Conservation (phyloP, 257 asterid genomes). For the Oldenlandia corymbosa region DNA sequence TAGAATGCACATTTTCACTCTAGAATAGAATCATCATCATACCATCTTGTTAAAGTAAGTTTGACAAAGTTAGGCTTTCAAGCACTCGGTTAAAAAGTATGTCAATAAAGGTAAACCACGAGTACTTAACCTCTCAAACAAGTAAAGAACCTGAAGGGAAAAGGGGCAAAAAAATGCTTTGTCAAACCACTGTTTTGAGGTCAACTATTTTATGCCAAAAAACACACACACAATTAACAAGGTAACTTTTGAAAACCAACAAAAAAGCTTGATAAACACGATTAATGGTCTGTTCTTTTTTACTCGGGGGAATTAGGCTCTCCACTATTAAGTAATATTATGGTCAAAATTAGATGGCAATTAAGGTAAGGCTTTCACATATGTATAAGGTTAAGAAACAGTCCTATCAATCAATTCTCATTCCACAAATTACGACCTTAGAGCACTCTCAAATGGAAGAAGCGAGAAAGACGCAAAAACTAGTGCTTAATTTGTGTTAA, state of each 20-base stretch:
- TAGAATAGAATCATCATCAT: too few species aligned
- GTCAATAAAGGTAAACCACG: slow-evolving; percentile 3
- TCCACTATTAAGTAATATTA: not conserved
- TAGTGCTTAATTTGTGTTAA: not conserved
- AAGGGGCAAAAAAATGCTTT: not conserved
- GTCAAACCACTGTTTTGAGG: slow-evolving; percentile 14
- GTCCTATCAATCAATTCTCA: too few species aligned
- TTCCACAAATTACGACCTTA: slow-evolving; percentile 3
- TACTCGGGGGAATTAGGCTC: slow-evolving; percentile 1
- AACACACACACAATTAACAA: not conserved
- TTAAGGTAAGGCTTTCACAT: not conserved
- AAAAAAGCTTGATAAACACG: slow-evolving; percentile 9
- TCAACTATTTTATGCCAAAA: slow-evolving; percentile 19
- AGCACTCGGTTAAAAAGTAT: slow-evolving; percentile 21
- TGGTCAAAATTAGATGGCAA: slow-evolving; percentile 15
- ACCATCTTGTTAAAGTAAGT: too few species aligned
- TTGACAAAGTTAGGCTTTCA: slow-evolving; percentile 19
- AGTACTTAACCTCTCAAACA: slow-evolving; percentile 7
- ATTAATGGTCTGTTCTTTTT: slow-evolving; percentile 8
- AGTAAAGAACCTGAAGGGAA: slow-evolving; percentile 1
- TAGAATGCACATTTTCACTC: too few species aligned
- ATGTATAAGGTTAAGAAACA: too few species aligned
- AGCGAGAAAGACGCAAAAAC: slow-evolving; percentile 9
- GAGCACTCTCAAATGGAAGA: not conserved
- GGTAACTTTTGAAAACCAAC: not conserved